phyloP scores from a whole-genome alignment of 352 stramenopile species.

The Elongisporangium prolatum region DNA sequence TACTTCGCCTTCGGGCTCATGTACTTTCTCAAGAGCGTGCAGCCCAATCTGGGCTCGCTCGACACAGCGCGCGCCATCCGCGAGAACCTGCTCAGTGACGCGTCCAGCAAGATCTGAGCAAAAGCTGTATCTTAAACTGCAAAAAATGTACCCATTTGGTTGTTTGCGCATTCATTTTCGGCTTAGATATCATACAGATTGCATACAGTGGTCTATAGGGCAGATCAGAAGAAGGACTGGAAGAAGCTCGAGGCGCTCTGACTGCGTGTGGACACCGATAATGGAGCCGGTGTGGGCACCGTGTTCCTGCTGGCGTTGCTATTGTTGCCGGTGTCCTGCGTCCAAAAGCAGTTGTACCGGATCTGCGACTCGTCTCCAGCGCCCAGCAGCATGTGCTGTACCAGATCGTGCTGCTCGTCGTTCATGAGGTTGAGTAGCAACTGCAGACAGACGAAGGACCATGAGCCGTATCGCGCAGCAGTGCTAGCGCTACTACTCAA shows the following conservation, averaged over 20 bases:
- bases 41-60: conserved; percentile 20
- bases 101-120: background rate
- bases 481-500: conserved; percentile 9
- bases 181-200: background rate
- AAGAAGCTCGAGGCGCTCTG: conserved; percentile 7
- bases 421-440: conserved; percentile 56
- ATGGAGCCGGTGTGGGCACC: background rate
- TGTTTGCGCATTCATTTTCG: background rate
- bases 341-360: conserved; percentile 63
- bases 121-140: background rate
- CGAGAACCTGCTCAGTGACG: conserved; percentile 29
- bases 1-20: conserved; percentile 46
- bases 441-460: conserved; percentile 64
- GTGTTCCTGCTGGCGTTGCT: background rate
- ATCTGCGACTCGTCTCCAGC: conserved; percentile 51
- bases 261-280: background rate
- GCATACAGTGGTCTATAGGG: background rate
- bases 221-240: conserved; percentile 14
- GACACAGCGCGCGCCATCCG: conserved; percentile 21
- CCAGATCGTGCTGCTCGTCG: conserved; percentile 39
- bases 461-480: conserved; percentile 16
- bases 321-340: conserved; percentile 14
- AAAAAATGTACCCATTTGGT: background rate
- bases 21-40: conserved; percentile 41
- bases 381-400: conserved; percentile 56